phyloP scores from a whole-genome alignment of 441 rosid genomes.

The Aleurites moluccanus region DNA sequence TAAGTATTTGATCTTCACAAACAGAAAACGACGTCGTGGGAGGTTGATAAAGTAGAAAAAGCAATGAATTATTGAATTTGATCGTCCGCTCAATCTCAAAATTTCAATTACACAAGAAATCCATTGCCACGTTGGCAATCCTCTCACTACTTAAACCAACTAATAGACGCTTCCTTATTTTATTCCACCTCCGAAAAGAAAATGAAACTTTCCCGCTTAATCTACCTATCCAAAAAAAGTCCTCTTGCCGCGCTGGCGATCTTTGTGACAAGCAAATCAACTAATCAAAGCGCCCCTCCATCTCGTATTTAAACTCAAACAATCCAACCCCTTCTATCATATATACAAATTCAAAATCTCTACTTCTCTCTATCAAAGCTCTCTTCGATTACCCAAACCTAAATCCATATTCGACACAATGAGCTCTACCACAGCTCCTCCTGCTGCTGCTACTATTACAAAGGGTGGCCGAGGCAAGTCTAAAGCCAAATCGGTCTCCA shows the following conservation, averaged over 20 bases:
- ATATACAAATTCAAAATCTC: neutral
- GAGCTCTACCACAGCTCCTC: neutral
- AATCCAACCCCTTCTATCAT: neutral
- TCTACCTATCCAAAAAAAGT: neutral
- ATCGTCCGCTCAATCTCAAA: neutral
- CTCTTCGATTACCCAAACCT: neutral
- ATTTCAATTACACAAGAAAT: neutral
- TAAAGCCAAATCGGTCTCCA: conserved; percentile 43
- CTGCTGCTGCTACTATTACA: conserved; percentile 18
- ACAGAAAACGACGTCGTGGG: neutral
- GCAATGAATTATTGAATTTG: no score
- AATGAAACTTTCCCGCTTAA: conserved; percentile 4
- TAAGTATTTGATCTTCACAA: no score
- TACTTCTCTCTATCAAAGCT: no score
- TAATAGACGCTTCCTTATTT: neutral
- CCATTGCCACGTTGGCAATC: conserved; percentile 12
- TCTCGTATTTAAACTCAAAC: conserved; percentile 6
- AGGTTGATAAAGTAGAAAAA: neutral
- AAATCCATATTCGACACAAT: neutral
- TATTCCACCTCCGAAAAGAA: neutral
- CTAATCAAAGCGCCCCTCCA: conserved; percentile 24
- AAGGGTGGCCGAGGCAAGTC: conserved; percentile 55
- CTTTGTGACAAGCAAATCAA: conserved; percentile 1
- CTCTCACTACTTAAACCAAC: neutral
- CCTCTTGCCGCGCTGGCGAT: conserved; percentile 24